Evolutionary conservation across 2,329 filamentous ascomycete genomes (phyloP).

Genomic region (Pyrenophora tritici-repentis): DNA sequence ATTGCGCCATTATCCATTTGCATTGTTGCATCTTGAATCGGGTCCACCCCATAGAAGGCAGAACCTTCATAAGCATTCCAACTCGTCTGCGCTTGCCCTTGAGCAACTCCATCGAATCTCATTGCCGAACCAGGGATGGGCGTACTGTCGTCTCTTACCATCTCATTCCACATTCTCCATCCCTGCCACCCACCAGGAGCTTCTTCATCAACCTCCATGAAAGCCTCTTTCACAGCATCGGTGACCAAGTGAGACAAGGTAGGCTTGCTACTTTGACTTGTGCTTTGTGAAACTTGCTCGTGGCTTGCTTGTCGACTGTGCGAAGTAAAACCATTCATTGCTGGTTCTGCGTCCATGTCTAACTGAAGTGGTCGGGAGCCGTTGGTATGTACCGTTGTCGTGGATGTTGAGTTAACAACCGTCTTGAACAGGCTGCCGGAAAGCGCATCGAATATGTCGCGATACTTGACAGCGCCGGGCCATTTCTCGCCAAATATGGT

Average conservation of each 20-base stretch:
- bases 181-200: conserved; percentile 35
- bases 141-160: conserved; percentile 19
- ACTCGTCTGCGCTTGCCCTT: conserved; percentile 14
- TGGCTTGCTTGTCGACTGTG: background rate
- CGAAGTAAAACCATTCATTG: background rate
- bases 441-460: conserved; percentile 35
- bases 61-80: conserved; percentile 8
- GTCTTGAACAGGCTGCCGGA: conserved; percentile 26
- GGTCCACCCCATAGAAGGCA: conserved; percentile 9
- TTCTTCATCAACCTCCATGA: conserved; percentile 38
- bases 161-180: conserved; percentile 37
- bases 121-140: background rate
- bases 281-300: background rate
- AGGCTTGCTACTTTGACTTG: background rate
- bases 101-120: conserved; percentile 2
- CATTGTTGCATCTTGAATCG: conserved; percentile 12
- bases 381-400: background rate
- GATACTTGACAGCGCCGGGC: conserved; percentile 34
- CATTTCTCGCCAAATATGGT: conserved; percentile 37
- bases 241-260: conserved; percentile 22
- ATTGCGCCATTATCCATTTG: conserved; percentile 5
- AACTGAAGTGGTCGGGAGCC: conserved; percentile 6
- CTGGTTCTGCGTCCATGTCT: conserved; percentile 7
- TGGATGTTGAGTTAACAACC: background rate
- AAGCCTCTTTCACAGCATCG: conserved; percentile 35